Evolutionary conservation across 2,329 filamentous ascomycete species (phyloP), one percentile per base, ranked within the genome.

Genomic region (Aspergillus pseudoviridinutans): DNA sequence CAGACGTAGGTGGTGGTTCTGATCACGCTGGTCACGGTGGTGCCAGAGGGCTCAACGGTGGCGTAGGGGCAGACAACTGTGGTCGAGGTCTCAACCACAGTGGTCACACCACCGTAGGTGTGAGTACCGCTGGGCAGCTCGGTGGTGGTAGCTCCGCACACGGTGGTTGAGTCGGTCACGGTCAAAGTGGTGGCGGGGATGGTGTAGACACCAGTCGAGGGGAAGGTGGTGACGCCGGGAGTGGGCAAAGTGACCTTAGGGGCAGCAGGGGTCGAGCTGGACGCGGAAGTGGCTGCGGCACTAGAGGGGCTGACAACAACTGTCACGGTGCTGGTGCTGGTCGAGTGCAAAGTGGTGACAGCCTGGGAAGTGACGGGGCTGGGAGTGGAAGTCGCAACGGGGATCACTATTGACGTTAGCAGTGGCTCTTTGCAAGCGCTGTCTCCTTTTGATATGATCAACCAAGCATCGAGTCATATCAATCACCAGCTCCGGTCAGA

Each of bases 71-170:
- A 90, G 66, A 83, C 83, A 57, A 91, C 80, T 35, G 86, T 89
- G 61, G 88, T 91, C 47, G 81, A 77, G 27, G 80, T 84, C 66
- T 80, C 77, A 59, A 91, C 88, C 46, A 89, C 76, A 47, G 88
- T 91, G 61, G 87, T 90, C 58, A 89, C 84, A 79, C 88, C 88
- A 65, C 88, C 89, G 61, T 87, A 76, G 63, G 87, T 90, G 81
- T 89, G 80, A 46, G 81, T 84, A 69, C 89, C 89, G 58, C 81
- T 73, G 54, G 86, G 78, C 51, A 90, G 79, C 52, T 80, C 74
- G 64, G 87, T 88, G 58, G 84, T 81, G 61, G 84, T 80, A 53
- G 84, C 82, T 66, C 76, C 87, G 74, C 84, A 86, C 61, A 89
- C 87, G 42, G 86, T 89, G 65, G 86, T 88, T 59, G 83, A 82